Evolutionary conservation across 2,329 filamentous ascomycete species (phyloP).

Genomic region (Diatrype stigma): DNA sequence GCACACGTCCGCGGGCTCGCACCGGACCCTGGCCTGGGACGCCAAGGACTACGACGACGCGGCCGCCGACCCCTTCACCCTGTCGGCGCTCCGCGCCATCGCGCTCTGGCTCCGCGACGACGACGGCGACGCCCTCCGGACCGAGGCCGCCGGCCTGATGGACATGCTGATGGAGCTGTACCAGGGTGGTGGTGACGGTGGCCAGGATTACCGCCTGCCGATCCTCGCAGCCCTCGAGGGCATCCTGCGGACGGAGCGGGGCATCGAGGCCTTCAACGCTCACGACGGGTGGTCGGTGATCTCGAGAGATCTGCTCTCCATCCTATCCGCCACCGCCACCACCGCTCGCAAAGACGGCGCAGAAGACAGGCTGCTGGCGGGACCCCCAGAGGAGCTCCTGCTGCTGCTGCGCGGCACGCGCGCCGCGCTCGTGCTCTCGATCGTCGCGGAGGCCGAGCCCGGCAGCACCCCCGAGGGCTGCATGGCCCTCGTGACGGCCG

Average conservation of each 20-base stretch:
- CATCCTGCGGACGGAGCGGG: constrained; percentile 44
- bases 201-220: constrained; percentile 52
- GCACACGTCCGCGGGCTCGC: constrained; percentile 40
- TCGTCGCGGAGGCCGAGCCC: constrained; percentile 44
- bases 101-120: constrained; percentile 68
- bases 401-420: constrained; percentile 48
- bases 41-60: constrained; percentile 43
- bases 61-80: constrained; percentile 53
- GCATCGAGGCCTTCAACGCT: constrained; percentile 42
- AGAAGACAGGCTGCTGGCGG: constrained; percentile 15
- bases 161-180: constrained; percentile 65
- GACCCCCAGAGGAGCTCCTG: too few species aligned
- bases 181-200: constrained; percentile 29
- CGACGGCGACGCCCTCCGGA: constrained; percentile 54
- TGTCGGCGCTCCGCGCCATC: constrained; percentile 53
- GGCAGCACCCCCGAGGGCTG: constrained; percentile 48
- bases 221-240: constrained; percentile 58
- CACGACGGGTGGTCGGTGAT: constrained; percentile 53
- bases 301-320: constrained; percentile 42
- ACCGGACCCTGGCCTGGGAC: constrained; percentile 55
- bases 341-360: constrained; percentile 10
- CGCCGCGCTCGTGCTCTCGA: constrained; percentile 51
- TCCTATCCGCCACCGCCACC: constrained; percentile 33
- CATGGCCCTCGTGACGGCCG: constrained; percentile 50
- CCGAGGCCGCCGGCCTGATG: constrained; percentile 53